Base-by-base conservation (phyloP, 2,329 filamentous ascomycete species). In the Aureobasidium melanogenum region DNA sequence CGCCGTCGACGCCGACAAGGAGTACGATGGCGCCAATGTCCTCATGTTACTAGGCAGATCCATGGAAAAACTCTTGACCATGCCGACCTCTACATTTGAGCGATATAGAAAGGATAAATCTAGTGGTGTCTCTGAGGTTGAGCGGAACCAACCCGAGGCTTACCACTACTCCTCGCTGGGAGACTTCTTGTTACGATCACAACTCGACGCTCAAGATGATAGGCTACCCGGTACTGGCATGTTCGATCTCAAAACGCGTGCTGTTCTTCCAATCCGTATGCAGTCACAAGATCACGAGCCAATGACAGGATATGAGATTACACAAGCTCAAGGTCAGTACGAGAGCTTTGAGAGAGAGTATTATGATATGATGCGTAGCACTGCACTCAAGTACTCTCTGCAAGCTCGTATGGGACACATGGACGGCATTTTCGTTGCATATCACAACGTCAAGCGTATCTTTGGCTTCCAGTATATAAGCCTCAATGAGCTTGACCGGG, bases 361-460 rank as follows among this genome's bases (percentile, higher is more conserved):
- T 73, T 96, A 88, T 72, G 94, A 99, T 73, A 95, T 99, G 91
- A 93, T 96, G 63, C 84, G 95, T 58, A 84, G 92, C 1, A 94
- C 93, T 0, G 93, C 99, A 76, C 79, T 99, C 60, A 99, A 99
- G 71, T 99, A 99, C 73, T 96, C 92, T 10, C 80, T 99, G 32
- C 94, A 99, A 75, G 95, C 93, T 30, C 89, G 94, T 47, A 95
- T 99, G 84, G 94, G 95, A 19, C 86, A 92, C 54, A 99, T 99
- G 95, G 93, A 99, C 71, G 94, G 94, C 59, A 97, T 97, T 54
- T 99, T 97, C 70, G 89, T 97, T 24, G 94, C 94, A 2, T 99
- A 86, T 72, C 94, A 99, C 78, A 99, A 99, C 72, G 89, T 91
- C 2, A 82, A 92, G 74, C 88, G 92, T 60, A 96, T 99, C 54